Conservation (phyloP, 257 asterid species). For the Linaria vulgaris region DNA sequence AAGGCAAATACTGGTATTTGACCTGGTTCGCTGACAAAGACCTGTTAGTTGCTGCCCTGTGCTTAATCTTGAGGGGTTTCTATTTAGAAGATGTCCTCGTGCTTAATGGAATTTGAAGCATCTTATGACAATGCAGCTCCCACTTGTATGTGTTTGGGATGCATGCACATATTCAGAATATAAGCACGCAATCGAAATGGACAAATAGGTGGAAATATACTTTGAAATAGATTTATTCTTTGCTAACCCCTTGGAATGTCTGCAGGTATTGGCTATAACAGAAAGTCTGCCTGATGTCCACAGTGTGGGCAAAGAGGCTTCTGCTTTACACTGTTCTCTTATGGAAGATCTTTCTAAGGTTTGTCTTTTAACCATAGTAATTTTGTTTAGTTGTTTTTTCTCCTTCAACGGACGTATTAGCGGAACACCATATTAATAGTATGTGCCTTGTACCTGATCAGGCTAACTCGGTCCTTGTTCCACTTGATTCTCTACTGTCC, state of each 20-base stretch:
- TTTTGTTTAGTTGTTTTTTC: conserved; percentile 22
- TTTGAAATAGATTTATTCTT: not conserved
- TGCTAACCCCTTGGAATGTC: conserved; percentile 23
- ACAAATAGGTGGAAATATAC: not conserved
- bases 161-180: not conserved
- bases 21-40: no score
- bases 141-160: not conserved
- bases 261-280: conserved; percentile 93
- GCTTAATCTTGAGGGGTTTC: no score
- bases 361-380: conserved; percentile 15
- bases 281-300: conserved; percentile 93
- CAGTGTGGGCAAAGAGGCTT: conserved; percentile 91
- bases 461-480: conserved; percentile 85
- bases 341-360: conserved; percentile 92
- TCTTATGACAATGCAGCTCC: not conserved
- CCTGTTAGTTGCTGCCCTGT: no score
- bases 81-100: no score
- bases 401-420: conserved; percentile 19
- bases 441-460: conserved; percentile 37
- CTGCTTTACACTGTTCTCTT: conserved; percentile 74
- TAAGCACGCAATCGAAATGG: not conserved
- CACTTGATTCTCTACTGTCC: conserved; percentile 85
- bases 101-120: no score
- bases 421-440: conserved; percentile 12
- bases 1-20: no score